A percentile compares a stretch with the other conserved stretches of the same genome.
phyloP scores from a whole-genome alignment of 495 filamentous ascomycete species.

The Aspergillus hancockii region DNA sequence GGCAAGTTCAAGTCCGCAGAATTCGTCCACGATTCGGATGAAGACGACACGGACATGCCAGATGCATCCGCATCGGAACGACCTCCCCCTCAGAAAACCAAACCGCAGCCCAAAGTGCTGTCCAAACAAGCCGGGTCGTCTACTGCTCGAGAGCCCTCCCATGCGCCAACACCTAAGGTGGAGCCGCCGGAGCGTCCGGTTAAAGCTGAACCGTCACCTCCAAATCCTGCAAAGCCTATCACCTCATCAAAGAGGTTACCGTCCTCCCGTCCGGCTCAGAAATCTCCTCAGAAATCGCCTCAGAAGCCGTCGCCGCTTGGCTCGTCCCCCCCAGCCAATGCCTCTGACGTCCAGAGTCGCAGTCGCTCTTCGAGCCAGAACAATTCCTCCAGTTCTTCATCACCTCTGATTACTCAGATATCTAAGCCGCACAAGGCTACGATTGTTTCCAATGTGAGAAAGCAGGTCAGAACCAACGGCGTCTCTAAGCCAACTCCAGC shows the following conservation, averaged over 20 bases:
- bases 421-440: constrained; percentile 29
- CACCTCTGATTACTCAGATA: constrained; percentile 45
- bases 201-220: constrained; percentile 18
- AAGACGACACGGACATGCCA: constrained; percentile 60
- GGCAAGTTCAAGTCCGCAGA: constrained; percentile 69
- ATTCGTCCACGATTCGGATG: constrained; percentile 75
- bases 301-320: constrained; percentile 74
- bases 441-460: constrained; percentile 15
- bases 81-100: constrained; percentile 30
- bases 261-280: constrained; percentile 42
- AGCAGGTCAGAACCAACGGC: constrained; percentile 30
- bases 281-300: constrained; percentile 59
- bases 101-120: constrained; percentile 19
- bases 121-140: constrained; percentile 20
- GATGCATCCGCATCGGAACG: constrained; percentile 37
- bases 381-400: constrained; percentile 47
- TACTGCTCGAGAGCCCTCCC: constrained; percentile 17
- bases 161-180: constrained; percentile 22
- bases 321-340: constrained; percentile 75
- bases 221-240: constrained; percentile 26
- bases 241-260: constrained; percentile 39
- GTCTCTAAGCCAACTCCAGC: constrained; percentile 26
- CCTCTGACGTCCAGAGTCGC: constrained; percentile 59
- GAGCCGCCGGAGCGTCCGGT: constrained; percentile 12
- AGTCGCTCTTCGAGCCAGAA: constrained; percentile 45